These are phyloP conservation scores for Taiozyma sp. DNA, from an alignment of 1,139 yeast genomes.

Conservation along the genomic window DNA sequence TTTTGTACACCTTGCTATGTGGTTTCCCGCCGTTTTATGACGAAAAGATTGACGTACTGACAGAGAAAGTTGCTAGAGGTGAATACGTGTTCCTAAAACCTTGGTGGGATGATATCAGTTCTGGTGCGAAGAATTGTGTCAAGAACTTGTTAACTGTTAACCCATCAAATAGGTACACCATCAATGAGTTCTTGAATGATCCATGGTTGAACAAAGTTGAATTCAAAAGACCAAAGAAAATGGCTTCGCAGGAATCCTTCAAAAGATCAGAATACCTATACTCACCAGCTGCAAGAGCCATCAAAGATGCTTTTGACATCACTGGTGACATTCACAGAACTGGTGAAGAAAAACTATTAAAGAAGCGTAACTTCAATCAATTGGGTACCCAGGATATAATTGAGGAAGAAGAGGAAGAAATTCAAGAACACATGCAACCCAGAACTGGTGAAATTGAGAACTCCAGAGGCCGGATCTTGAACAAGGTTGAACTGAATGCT, in stretches of 20 bases:
- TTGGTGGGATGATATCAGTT: slow-evolving; percentile 95
- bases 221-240: slow-evolving; percentile 20
- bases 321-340: slow-evolving; percentile 91
- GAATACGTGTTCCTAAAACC: slow-evolving; percentile 81
- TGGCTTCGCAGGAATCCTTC: slow-evolving; percentile 12
- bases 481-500: slow-evolving; percentile 16
- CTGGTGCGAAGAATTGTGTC: slow-evolving; percentile 78
- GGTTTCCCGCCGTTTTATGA: slow-evolving; percentile 98
- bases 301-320: slow-evolving; percentile 93
- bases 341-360: slow-evolving; percentile 75
- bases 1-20: slow-evolving; percentile 80
- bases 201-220: slow-evolving; percentile 56
- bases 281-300: slow-evolving; percentile 88
- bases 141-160: slow-evolving; percentile 74
- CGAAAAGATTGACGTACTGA: slow-evolving; percentile 75
- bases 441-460: slow-evolving; percentile 5
- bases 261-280: slow-evolving; percentile 31
- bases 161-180: slow-evolving; percentile 71
- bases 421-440: slow-evolving; percentile 8
- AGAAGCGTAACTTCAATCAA: slow-evolving; percentile 28
- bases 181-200: slow-evolving; percentile 73
- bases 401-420: slow-evolving; percentile 22
- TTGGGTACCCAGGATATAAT: slow-evolving; percentile 13
- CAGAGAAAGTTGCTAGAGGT: slow-evolving; percentile 80
- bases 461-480: slow-evolving; percentile 10